Conservation (phyloP, 2,329 filamentous ascomycete genomes). For the Acrodontium crateriforme region DNA sequence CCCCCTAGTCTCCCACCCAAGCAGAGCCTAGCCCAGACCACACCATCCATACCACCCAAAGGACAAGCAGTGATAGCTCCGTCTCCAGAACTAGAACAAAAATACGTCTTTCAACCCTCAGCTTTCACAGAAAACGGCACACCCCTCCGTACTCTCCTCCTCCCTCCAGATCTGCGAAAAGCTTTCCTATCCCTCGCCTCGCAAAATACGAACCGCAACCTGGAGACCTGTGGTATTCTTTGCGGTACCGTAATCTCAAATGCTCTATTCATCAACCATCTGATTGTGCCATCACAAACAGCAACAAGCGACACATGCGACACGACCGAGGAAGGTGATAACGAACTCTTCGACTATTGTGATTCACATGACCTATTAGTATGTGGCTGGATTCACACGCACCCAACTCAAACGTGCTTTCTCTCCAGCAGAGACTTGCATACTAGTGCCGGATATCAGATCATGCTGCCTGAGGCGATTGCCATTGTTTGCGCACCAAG, state of each 20-base stretch:
- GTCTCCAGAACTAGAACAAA: conserved; percentile 21
- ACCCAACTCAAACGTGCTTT: conserved; percentile 92
- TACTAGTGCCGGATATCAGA: conserved; percentile 86
- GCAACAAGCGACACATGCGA: conserved; percentile 90
- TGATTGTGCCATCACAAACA: conserved; percentile 83
- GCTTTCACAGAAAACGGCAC: conserved; percentile 83
- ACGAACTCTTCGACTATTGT: conserved; percentile 73
- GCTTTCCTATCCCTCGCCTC: conserved; percentile 62
- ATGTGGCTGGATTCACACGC: conserved; percentile 95
- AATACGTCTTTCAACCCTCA: conserved; percentile 68
- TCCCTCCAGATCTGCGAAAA: conserved; percentile 60
- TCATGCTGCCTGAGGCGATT: conserved; percentile 92
- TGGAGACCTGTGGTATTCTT: conserved; percentile 92
- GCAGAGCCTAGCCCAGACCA: conserved; percentile 12
- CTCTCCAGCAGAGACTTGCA: conserved; percentile 92
- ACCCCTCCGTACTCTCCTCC: conserved; percentile 74
- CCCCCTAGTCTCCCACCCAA: conserved; percentile 19
- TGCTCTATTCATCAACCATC: conserved; percentile 75
- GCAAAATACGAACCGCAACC: conserved; percentile 62
- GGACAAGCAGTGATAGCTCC: conserved; percentile 20
- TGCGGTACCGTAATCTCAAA: conserved; percentile 86
- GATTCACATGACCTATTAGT: conserved; percentile 71
- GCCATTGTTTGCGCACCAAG: conserved; percentile 91
- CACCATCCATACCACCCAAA: conserved; percentile 14
- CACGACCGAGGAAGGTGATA: conserved; percentile 63